Conservation (phyloP, 306 rosid genomes). For the Lathyrus sativus region DNA sequence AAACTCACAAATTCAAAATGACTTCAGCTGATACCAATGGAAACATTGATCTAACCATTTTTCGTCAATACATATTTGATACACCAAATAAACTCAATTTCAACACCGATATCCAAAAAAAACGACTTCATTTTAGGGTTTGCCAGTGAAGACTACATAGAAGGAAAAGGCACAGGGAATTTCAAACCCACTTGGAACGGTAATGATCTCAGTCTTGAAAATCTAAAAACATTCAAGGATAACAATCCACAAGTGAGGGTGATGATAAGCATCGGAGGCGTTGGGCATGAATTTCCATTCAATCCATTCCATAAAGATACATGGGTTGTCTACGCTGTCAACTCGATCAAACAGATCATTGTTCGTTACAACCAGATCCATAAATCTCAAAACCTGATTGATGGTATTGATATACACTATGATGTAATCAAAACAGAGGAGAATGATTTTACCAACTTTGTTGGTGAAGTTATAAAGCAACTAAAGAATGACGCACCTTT, state of each 20-base stretch:
- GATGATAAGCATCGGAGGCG: constrained; percentile 23
- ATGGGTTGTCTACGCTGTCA: background rate
- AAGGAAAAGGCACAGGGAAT: background rate
- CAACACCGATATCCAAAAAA: too few relatives aligned
- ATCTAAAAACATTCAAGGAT: background rate
- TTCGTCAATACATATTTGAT: background rate
- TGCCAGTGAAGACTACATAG: background rate
- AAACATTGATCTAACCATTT: background rate
- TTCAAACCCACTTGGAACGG: background rate
- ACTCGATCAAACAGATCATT: background rate
- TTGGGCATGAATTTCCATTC: background rate
- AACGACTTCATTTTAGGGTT: background rate
- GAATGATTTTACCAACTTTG: background rate
- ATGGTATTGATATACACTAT: constrained; percentile 11
- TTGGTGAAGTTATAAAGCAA: background rate
- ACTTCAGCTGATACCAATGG: background rate
- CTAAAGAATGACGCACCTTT: background rate
- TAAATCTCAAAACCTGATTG: background rate
- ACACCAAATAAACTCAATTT: background rate
- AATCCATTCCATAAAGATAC: background rate
- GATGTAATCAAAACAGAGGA: background rate
- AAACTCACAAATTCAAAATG: background rate
- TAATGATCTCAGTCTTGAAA: background rate
- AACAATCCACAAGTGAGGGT: background rate
- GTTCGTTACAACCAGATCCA: background rate